These are phyloP conservation scores for Chrysosphaeria jannelii DNA, from an alignment of 2,329 filamentous ascomycete species.

Conservation along the genomic window DNA sequence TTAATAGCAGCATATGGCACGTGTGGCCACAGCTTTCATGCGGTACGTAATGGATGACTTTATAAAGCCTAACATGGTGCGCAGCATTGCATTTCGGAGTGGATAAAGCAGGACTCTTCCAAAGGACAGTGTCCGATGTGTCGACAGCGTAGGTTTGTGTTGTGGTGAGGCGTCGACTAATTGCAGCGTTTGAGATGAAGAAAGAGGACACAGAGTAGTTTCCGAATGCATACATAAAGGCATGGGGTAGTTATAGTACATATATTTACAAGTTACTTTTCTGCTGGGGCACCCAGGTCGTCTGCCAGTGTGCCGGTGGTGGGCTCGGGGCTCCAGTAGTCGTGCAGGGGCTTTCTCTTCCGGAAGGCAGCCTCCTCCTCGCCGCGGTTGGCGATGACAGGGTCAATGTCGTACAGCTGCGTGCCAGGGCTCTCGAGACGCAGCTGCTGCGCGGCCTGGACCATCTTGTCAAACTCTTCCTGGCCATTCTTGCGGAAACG, in stretches of 20 bases:
- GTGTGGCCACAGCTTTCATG: constrained; percentile 94
- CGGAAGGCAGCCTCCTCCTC: neutral
- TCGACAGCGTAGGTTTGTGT: constrained; percentile 53
- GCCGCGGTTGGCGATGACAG: constrained; percentile 2
- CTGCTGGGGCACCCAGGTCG: too few species aligned
- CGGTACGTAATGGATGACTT: constrained; percentile 23
- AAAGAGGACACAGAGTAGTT: too few species aligned
- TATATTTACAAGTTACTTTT: too few species aligned
- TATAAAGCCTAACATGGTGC: neutral
- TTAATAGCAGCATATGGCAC: constrained; percentile 54
- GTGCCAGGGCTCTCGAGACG: constrained; percentile 6
- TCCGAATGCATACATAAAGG: too few species aligned
- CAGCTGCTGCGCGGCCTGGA: constrained; percentile 13
- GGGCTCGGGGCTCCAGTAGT: constrained; percentile 3
- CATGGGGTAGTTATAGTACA: too few species aligned
- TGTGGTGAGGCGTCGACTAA: too few species aligned
- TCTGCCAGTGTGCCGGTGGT: too few species aligned
- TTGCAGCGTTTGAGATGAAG: too few species aligned
- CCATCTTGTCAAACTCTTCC: constrained; percentile 34
- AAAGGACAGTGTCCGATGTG: constrained; percentile 96
- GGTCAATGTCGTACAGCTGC: constrained; percentile 5
- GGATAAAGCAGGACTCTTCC: constrained; percentile 84
- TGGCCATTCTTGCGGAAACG: constrained; percentile 37
- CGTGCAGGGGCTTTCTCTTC: constrained; percentile 3
- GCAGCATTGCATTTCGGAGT: constrained; percentile 82